Evolutionary conservation across 1,284 basidiomycete species (phyloP).

Genomic region (Cystobasidium sp.): DNA sequence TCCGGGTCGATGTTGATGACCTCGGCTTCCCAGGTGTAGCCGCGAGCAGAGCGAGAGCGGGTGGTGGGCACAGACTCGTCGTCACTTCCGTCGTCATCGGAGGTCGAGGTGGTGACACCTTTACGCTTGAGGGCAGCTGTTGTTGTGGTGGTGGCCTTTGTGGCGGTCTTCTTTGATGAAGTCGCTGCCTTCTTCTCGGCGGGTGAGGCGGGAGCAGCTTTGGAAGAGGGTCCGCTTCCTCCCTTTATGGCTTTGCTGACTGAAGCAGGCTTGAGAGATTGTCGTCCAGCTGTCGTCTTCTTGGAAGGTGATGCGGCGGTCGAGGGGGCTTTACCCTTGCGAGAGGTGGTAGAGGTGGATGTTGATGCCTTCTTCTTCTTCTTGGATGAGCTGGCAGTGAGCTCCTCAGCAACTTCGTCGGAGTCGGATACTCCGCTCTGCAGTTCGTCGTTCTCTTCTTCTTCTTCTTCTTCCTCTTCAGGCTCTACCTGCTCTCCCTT

Average conservation of each 20-base stretch:
- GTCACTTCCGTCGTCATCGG: conserved; percentile 17
- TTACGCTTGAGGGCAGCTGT: conserved; percentile 10
- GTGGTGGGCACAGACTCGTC: conserved; percentile 21
- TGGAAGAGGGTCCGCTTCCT: conserved; percentile 10
- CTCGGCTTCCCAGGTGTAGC: conserved; percentile 40
- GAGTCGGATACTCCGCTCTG: conserved; percentile 18
- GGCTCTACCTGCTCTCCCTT: not conserved
- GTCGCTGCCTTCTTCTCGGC: conserved; percentile 10
- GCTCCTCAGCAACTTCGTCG: conserved; percentile 21
- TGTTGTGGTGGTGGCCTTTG: not conserved
- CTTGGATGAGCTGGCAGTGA: conserved; percentile 18
- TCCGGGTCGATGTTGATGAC: conserved; percentile 21
- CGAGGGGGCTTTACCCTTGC: not conserved
- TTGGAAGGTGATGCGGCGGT: conserved; percentile 18
- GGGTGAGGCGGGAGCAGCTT: not conserved
- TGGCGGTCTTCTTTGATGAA: conserved; percentile 3
- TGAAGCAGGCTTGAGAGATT: conserved; percentile 15
- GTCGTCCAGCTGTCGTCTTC: conserved; percentile 25
- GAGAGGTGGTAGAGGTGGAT: not conserved
- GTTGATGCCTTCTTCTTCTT: conserved; percentile 10
- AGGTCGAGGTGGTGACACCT: conserved; percentile 8
- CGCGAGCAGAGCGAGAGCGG: conserved; percentile 18
- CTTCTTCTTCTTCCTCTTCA: not conserved
- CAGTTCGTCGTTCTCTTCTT: conserved; percentile 33
- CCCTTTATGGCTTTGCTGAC: conserved; percentile 1